Base-by-base conservation (phyloP, 345 rosid species). In the Linum usitatissimum region DNA sequence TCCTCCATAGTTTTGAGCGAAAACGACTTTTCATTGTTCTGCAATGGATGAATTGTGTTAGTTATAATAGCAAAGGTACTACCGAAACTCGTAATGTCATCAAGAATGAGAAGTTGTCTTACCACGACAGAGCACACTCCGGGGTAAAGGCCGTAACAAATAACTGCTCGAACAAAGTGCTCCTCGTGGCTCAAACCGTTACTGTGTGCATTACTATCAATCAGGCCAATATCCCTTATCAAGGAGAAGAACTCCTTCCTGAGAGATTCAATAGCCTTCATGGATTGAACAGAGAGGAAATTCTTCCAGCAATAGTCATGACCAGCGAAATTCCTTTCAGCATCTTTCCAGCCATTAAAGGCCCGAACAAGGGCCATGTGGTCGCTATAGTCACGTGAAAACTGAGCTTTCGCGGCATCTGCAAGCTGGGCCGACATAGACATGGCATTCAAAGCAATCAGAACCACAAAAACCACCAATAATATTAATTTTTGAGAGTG, bases 1-100 rank as follows among this genome's bases (percentile, higher is more conserved):
- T 92, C 96, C 79, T 92, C 98, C 98, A 92, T 89, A 13, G 98
- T 92, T 86, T 89, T 92, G 66, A 89, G 76, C 36, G 91, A 84
- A 77, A 80, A 81, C 58, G 98, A 83, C 71, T 73, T 89, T 65
- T 80, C 96, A 66, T 79, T 92, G 55, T 81, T 75, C 96, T 89
- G 91, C 51, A 17, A 7, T 67, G 63, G 53, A 68, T 23, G 60
- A 49, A 62, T 34, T 49, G 57, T 14, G 48, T 77, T 53, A 77
- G 73, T 15, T 67, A 30, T 51, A 17, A n/a, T 6, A 30, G 66
- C 19, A 57, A 57, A 49, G 55, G 4, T 30, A 48, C 18, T 6
- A 53, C 14, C 51, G 51, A 45, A 10, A 6, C 51, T 45, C 17
- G 17, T 45, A 10, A 45, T 45, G 51, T 4, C 1, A 34, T 9